These are phyloP conservation scores for Fusarium denticulatum DNA, from an alignment of 2,329 filamentous ascomycete genomes.

Conservation along the genomic window DNA sequence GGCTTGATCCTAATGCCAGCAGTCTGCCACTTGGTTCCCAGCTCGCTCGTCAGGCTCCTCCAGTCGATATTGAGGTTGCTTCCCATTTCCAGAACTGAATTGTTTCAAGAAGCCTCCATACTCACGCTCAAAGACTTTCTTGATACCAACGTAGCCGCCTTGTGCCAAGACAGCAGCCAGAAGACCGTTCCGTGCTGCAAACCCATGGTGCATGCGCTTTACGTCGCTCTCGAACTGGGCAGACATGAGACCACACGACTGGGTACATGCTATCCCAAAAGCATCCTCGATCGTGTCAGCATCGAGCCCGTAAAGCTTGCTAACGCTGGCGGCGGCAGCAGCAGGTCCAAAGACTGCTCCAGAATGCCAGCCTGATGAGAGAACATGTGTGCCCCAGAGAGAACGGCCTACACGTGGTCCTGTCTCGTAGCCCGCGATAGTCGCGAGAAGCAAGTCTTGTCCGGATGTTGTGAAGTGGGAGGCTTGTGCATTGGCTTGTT, in stretches of 20 bases:
- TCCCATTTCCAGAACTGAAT: constrained; percentile 1
- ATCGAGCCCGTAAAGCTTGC: neutral
- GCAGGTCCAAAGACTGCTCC: constrained; percentile 2
- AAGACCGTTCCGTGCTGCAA: neutral
- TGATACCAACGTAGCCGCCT: neutral
- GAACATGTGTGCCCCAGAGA: constrained; percentile 3
- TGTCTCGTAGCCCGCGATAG: neutral
- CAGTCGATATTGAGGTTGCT: neutral
- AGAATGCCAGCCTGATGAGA: constrained; percentile 8
- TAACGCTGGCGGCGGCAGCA: neutral
- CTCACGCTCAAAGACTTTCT: neutral
- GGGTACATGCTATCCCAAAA: constrained; percentile 3
- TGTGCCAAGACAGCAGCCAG: neutral
- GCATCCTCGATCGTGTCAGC: neutral
- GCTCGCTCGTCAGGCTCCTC: neutral
- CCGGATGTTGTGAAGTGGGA: neutral
- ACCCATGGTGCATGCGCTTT: constrained; percentile 8
- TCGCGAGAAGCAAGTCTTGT: neutral
- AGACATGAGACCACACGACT: neutral
- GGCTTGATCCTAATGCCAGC: neutral
- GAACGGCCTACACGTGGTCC: neutral
- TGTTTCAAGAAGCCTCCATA: constrained; percentile 1
- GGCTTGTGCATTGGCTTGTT: neutral
- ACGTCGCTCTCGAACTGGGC: constrained; percentile 4
- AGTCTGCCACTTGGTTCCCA: neutral